A percentile compares a stretch with the other conserved stretches of the same genome.
These are phyloP conservation scores for Suhomyces ambrosiae DNA, from an alignment of 1,139 yeast species.

Conservation along the genomic window DNA sequence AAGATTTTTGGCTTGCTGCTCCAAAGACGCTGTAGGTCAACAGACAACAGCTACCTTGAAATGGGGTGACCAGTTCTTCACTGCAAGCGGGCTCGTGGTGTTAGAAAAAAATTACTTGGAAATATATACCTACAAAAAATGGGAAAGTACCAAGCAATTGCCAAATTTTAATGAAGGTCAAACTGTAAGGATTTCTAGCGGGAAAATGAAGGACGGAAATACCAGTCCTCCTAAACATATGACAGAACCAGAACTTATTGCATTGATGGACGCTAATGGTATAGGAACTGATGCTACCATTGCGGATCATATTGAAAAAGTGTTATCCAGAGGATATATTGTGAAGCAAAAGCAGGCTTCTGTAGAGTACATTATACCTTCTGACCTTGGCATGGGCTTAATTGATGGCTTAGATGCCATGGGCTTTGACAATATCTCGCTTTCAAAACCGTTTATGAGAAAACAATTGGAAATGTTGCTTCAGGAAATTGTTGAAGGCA, in stretches of 20 bases:
- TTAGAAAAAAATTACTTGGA: constrained; percentile 75
- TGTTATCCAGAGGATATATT: constrained; percentile 67
- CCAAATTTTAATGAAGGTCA: constrained; percentile 68
- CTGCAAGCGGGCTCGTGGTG: constrained; percentile 72
- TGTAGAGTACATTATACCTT: constrained; percentile 63
- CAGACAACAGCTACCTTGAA: constrained; percentile 60
- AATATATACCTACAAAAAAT: constrained; percentile 73
- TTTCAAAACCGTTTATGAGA: constrained; percentile 88
- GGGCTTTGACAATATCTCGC: constrained; percentile 67
- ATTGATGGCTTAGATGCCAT: constrained; percentile 87
- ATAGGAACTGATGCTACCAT: constrained; percentile 99
- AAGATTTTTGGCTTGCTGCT: constrained; percentile 88
- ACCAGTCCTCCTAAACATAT: constrained; percentile 80
- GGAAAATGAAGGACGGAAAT: constrained; percentile 68
- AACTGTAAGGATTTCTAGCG: constrained; percentile 50
- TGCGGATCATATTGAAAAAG: constrained; percentile 93
- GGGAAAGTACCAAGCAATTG: constrained; percentile 70
- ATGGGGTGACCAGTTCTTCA: constrained; percentile 80
- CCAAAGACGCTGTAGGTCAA: constrained; percentile 84
- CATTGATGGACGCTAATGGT: constrained; percentile 94
- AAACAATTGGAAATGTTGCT: constrained; percentile 72
- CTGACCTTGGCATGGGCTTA: constrained; percentile 81
- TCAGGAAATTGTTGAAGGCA: constrained; percentile 69
- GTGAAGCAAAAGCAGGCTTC: constrained; percentile 42
- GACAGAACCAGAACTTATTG: constrained; percentile 91